Conservation (phyloP, 2,329 filamentous ascomycete genomes). For the Venturiaceae sp. region DNA sequence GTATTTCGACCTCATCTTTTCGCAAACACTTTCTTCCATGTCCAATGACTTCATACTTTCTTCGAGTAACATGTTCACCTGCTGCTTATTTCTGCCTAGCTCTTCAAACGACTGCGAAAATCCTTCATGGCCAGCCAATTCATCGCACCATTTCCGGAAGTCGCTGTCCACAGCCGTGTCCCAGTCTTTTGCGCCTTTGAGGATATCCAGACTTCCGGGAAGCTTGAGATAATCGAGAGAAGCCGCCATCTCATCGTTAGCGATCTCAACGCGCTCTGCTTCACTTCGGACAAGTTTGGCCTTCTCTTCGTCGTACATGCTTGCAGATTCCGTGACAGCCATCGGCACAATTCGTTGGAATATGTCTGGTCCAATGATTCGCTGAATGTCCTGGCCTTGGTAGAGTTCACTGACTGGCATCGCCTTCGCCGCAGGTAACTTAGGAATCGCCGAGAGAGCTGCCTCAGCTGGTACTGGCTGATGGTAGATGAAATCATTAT, state of each 20-base stretch:
- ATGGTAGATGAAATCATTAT: conserved; percentile 98
- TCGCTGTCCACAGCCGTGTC: conserved; percentile 82
- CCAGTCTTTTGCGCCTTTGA: conserved; percentile 89
- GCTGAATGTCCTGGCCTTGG: conserved; percentile 91
- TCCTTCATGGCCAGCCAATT: conserved; percentile 76
- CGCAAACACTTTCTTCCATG: conserved; percentile 94
- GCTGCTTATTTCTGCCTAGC: conserved; percentile 66
- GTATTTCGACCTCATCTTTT: conserved; percentile 99
- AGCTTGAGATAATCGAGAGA: conserved; percentile 89
- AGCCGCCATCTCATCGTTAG: conserved; percentile 91
- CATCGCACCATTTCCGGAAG: conserved; percentile 88
- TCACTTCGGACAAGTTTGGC: conserved; percentile 91
- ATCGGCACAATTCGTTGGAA: conserved; percentile 96
- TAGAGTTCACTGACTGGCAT: conserved; percentile 96
- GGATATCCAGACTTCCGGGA: conserved; percentile 76
- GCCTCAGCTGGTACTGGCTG: conserved; percentile 82
- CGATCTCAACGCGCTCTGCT: conserved; percentile 83
- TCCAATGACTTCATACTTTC: conserved; percentile 80
- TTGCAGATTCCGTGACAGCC: conserved; percentile 91
- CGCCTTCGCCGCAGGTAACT: conserved; percentile 89
- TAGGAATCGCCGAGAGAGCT: conserved; percentile 70
- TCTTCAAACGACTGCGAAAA: conserved; percentile 72
- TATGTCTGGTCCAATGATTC: conserved; percentile 92
- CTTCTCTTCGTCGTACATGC: conserved; percentile 96
- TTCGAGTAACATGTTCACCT: conserved; percentile 64